Percentiles rank a stretch among this genome's conserved stretches.
These are phyloP conservation scores for Talaromyces islandicus DNA, from an alignment of 2,329 filamentous ascomycete species.

Conservation along the genomic window DNA sequence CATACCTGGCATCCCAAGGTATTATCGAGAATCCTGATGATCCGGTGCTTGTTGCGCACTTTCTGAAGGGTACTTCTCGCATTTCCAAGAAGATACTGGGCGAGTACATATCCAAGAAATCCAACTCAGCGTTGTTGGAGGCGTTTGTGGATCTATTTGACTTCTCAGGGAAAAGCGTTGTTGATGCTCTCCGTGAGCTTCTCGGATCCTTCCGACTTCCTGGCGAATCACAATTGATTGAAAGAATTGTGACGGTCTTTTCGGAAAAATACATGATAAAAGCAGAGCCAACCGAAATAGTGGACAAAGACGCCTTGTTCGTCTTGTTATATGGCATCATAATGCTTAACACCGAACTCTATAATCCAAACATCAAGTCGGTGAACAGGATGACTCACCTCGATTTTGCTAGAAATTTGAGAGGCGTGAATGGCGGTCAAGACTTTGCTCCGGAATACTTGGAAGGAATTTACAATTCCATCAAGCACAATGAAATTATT, in stretches of 20 bases:
- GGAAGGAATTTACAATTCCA: slow-evolving; percentile 81
- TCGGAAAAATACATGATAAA: slow-evolving; percentile 74
- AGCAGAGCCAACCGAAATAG: slow-evolving; percentile 66
- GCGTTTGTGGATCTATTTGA: slow-evolving; percentile 85
- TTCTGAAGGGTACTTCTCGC: slow-evolving; percentile 79
- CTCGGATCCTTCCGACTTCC: slow-evolving; percentile 89
- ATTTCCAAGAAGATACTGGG: slow-evolving; percentile 87
- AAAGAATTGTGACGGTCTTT: slow-evolving; percentile 83
- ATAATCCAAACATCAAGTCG: slow-evolving; percentile 77
- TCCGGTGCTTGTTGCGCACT: slow-evolving; percentile 72
- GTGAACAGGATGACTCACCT: slow-evolving; percentile 76
- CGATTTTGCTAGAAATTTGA: slow-evolving; percentile 82
- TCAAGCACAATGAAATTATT: slow-evolving; percentile 91
- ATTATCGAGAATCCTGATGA: slow-evolving; percentile 74
- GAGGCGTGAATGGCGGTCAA: slow-evolving; percentile 78
- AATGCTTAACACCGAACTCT: slow-evolving; percentile 94
- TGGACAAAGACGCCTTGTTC: slow-evolving; percentile 80
- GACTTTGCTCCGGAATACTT: slow-evolving; percentile 83
- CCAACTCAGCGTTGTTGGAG: slow-evolving; percentile 76
- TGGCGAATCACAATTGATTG: slow-evolving; percentile 87
- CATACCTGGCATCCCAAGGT: slow-evolving; percentile 75
- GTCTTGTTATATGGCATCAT: slow-evolving; percentile 94
- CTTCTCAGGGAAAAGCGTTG: slow-evolving; percentile 77
- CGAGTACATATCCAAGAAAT: slow-evolving; percentile 86
- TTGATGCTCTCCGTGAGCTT: slow-evolving; percentile 82